Evolutionary conservation across 768 basidiomycete species (phyloP), one percentile per base, ranked within the genome.

Genomic region (Obba rivulosa): DNA sequence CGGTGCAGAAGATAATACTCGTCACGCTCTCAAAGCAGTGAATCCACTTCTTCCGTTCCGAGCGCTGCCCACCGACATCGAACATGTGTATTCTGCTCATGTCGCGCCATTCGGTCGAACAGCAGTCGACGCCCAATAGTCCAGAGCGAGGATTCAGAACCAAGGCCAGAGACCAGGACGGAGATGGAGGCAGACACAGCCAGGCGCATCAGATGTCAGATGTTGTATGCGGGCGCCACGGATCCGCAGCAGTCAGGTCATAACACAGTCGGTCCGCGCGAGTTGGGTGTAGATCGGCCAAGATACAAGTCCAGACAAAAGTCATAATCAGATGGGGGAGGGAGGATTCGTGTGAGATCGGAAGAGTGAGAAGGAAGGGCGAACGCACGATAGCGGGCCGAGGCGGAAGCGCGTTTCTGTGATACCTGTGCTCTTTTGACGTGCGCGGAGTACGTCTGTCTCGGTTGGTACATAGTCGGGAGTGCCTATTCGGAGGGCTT

Each of bases 381-480:
- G 18, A 5, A 60, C 65, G 41, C 45, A 66, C 63, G 65, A 68
- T 47, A 73, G 46, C 22, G 66, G 78, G 2, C 85, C 87, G 76
- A 88, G 79, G 11, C 72, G 74, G 49, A 90, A 89, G 59, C 85
- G 68, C 5, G 93, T 96, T 68, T 97, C 93, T 4, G 82, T 84
- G 57, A 97, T 94, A 16, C 92, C 92, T 2, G 87, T 84, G 47
- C 84, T 91, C 72, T 94, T 94, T 49, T 82, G 81, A 54, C 92
- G 79, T n/a, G 91, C 90, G 21, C 91, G 74, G 22, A 97, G 71
- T 2, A 95, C 87, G 61, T 97, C 94, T 7, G 78, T 82, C 59
- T 90, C 87, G 17, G 83, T 87, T 0, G 94, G 94, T 0, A 86
- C 70, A 60, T 94, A 98, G n/a, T 79, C 82, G 0, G 80, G 75